These are phyloP conservation scores for Filobasidium wieringae DNA, from an alignment of 768 basidiomycete genomes.

Conservation along the genomic window DNA sequence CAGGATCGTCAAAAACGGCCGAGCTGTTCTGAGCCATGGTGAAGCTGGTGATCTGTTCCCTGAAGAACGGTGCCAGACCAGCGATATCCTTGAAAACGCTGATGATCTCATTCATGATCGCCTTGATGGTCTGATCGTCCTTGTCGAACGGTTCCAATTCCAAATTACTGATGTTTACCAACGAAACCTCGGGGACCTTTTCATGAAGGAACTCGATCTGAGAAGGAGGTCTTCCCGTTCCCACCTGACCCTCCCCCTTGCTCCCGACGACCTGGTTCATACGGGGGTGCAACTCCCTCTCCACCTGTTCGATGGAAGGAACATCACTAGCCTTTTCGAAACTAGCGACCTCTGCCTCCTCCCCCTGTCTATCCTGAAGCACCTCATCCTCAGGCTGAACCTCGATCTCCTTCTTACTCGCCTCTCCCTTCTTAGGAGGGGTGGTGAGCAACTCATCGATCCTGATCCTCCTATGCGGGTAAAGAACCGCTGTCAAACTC, in stretches of 20 bases:
- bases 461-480: conserved; percentile 79
- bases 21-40: conserved; percentile 82
- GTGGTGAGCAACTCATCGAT: conserved; percentile 65
- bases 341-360: conserved; percentile 32
- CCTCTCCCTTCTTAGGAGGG: conserved; percentile 29
- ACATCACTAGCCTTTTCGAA: conserved; percentile 25
- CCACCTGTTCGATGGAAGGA: conserved; percentile 13
- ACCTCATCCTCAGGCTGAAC: conserved; percentile 19
- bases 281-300: conserved; percentile 29
- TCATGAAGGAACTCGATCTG: conserved; percentile 31
- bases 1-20: conserved; percentile 93
- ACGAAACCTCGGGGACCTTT: conserved; percentile 73
- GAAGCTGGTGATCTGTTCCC: conserved; percentile 95
- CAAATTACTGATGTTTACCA: conserved; percentile 80
- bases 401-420: neutral
- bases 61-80: conserved; percentile 90
- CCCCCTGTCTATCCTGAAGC: neutral
- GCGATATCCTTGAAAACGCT: conserved; percentile 98
- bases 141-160: conserved; percentile 73
- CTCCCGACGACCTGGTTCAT: neutral
- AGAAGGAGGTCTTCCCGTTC: conserved; percentile 11
- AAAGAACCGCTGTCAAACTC: conserved; percentile 84
- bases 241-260: neutral
- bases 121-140: conserved; percentile 77
- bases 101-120: conserved; percentile 92